These are phyloP conservation scores for Taxillus chinensis DNA, from an alignment of 164 flowering plant genomes.

Conservation along the genomic window DNA sequence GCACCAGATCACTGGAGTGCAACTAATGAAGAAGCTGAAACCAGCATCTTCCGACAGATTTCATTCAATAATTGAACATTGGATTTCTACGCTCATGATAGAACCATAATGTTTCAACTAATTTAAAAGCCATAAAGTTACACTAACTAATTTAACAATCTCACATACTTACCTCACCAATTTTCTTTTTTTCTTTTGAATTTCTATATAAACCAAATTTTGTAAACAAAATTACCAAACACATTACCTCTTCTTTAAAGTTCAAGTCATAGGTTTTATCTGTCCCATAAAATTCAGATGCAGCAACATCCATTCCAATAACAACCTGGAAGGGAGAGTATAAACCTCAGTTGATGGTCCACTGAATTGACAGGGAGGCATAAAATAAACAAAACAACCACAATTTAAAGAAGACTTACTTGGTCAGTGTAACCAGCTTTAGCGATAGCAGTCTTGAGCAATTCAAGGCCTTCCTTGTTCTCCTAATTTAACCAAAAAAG, in stretches of 20 bases:
- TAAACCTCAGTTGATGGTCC: neutral
- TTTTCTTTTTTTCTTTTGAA: too few species aligned
- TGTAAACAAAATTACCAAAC: too few species aligned
- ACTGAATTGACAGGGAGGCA: neutral
- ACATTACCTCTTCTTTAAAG: constrained; percentile 73
- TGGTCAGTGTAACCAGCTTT: constrained; percentile 82
- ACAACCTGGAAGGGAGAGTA: constrained; percentile 45
- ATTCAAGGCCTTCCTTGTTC: constrained; percentile 90
- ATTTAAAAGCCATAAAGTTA: too few species aligned
- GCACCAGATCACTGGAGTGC: too few species aligned
- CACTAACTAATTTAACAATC: too few species aligned
- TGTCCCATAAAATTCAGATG: constrained; percentile 73
- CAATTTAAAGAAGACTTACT: constrained; percentile 26
- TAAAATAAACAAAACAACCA: neutral
- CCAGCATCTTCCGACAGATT: too few species aligned
- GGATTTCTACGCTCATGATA: too few species aligned
- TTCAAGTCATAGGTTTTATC: constrained; percentile 78
- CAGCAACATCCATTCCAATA: constrained; percentile 97
- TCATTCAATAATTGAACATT: too few species aligned
- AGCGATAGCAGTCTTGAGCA: constrained; percentile 83
- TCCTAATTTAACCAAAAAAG: constrained; percentile 32
- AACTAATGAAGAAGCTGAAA: too few species aligned
- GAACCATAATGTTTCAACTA: too few species aligned
- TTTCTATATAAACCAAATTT: too few species aligned
- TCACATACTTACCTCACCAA: too few species aligned